These are phyloP conservation scores for Phaeosphaeriaceae sp. DNA, from an alignment of 2,329 filamentous ascomycete species.

Conservation along the genomic window DNA sequence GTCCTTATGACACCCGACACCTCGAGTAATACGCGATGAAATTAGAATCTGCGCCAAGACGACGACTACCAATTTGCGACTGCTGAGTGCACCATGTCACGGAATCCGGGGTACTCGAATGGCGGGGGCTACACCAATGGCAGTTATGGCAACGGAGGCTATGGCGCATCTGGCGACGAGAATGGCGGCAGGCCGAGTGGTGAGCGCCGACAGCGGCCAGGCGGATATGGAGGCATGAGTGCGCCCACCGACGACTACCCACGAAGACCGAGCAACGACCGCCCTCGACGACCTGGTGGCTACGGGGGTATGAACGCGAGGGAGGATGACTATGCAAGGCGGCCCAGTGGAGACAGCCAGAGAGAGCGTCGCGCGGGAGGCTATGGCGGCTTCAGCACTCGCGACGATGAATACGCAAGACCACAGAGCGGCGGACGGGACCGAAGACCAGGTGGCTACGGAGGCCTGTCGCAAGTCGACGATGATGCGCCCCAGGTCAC, in stretches of 20 bases:
- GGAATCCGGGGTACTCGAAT: conserved; percentile 42
- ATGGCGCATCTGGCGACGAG: conserved; percentile 20
- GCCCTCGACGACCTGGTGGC: conserved; percentile 24
- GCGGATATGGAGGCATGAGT: conserved; percentile 37
- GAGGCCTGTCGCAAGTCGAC: conserved; percentile 34
- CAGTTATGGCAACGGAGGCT: conserved; percentile 28
- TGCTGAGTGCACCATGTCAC: conserved; percentile 42
- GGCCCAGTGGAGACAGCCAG: conserved; percentile 34
- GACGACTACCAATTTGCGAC: conserved; percentile 11
- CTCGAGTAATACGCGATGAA: conserved; percentile 24
- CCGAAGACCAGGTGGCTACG: conserved; percentile 50
- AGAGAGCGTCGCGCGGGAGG: conserved; percentile 29
- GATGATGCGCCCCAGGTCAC: conserved; percentile 40
- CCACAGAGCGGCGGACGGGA: conserved; percentile 32
- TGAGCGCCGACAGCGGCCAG: conserved; percentile 42
- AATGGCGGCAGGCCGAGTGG: conserved; percentile 29
- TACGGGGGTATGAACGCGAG: conserved; percentile 19
- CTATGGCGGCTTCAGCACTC: conserved; percentile 39
- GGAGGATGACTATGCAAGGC: conserved; percentile 13
- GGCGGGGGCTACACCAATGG: conserved; percentile 47
- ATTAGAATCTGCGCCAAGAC: conserved; percentile 2
- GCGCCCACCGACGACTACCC: conserved; percentile 20
- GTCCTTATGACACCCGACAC: conserved; percentile 18
- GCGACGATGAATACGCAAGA: conserved; percentile 30
- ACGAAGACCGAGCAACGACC: not conserved